Evolutionary conservation across 352 stramenopile genomes (phyloP).

Genomic region (Globisporangium parvum): DNA sequence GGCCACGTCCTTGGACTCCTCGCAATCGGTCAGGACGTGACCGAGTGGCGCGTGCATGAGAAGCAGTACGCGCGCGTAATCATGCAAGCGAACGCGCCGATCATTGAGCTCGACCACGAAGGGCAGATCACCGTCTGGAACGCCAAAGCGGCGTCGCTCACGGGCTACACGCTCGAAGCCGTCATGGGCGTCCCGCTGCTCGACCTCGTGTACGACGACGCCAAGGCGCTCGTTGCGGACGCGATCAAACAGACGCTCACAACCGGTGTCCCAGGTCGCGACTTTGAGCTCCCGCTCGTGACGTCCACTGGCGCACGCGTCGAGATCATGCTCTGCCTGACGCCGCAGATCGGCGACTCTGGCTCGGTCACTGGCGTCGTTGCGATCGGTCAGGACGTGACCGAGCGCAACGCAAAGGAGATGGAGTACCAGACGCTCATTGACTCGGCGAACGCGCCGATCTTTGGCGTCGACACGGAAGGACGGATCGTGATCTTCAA

Average conservation of each 20-base stretch:
- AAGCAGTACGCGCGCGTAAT: slow-evolving; percentile 55
- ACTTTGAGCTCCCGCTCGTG: slow-evolving; percentile 51
- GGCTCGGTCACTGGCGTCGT: slow-evolving; percentile 45
- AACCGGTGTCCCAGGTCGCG: slow-evolving; percentile 35
- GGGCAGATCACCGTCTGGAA: slow-evolving; percentile 68
- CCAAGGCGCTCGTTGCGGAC: slow-evolving; percentile 32
- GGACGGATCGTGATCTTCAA: slow-evolving; percentile 83
- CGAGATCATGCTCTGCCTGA: slow-evolving; percentile 51
- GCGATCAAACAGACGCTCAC: slow-evolving; percentile 34
- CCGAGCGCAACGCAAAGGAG: slow-evolving; percentile 51
- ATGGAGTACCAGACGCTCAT: slow-evolving; percentile 70
- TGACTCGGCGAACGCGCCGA: slow-evolving; percentile 71
- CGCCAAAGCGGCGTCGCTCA: slow-evolving; percentile 48
- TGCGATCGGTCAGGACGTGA: slow-evolving; percentile 67
- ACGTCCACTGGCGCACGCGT: slow-evolving; percentile 39
- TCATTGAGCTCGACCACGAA: slow-evolving; percentile 71
- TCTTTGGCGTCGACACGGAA: slow-evolving; percentile 64
- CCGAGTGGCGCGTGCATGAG: slow-evolving; percentile 30
- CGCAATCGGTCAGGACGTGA: slow-evolving; percentile 51
- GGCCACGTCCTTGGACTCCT: slow-evolving; percentile 23
- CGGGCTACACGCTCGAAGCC: slow-evolving; percentile 44
- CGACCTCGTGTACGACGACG: slow-evolving; percentile 42
- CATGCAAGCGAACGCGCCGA: slow-evolving; percentile 69
- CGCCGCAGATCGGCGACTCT: slow-evolving; percentile 35
- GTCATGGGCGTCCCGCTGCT: slow-evolving; percentile 41